Evolutionary conservation across 176 grass and related monocot genomes (phyloP).

Genomic region (Zea luxurians): DNA sequence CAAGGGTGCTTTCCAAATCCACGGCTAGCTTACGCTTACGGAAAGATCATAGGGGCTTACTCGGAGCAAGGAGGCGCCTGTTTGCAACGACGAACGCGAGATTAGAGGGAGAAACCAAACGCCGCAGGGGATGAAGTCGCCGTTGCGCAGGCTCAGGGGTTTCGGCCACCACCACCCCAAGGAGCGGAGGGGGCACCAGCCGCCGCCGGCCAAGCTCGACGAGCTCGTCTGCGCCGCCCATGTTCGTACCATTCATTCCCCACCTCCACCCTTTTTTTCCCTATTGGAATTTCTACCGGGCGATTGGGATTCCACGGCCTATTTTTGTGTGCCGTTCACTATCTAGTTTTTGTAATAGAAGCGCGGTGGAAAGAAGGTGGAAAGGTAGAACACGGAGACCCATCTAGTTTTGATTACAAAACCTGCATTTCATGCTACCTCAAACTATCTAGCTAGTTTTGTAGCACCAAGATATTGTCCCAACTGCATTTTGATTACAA

Average conservation of each 20-base stretch:
- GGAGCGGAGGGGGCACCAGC: slow-evolving; percentile 34
- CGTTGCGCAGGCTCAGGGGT: slow-evolving; percentile 65
- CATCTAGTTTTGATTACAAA: too few species aligned
- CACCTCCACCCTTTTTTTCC: neutral
- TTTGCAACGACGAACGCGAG: neutral
- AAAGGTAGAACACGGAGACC: too few species aligned
- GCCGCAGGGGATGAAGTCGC: slow-evolving; percentile 71
- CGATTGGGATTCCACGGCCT: too few species aligned
- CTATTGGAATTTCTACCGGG: neutral
- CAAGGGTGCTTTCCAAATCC: neutral
- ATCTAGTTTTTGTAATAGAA: too few species aligned
- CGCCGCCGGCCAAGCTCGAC: slow-evolving; percentile 62
- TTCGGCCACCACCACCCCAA: slow-evolving; percentile 52
- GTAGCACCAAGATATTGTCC: too few species aligned
- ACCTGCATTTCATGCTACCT: too few species aligned
- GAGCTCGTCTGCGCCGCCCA: slow-evolving; percentile 67
- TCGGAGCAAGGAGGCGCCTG: neutral
- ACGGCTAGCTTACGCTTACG: neutral
- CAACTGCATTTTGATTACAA: too few species aligned
- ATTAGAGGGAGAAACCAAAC: neutral
- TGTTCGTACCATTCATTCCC: slow-evolving; percentile 21
- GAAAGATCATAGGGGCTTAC: neutral
- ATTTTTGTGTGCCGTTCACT: too few species aligned
- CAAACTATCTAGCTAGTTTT: too few species aligned
- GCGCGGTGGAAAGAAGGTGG: too few species aligned